phyloP scores from a whole-genome alignment of 1,284 basidiomycete species.

The Trichosporon coremiiforme region DNA sequence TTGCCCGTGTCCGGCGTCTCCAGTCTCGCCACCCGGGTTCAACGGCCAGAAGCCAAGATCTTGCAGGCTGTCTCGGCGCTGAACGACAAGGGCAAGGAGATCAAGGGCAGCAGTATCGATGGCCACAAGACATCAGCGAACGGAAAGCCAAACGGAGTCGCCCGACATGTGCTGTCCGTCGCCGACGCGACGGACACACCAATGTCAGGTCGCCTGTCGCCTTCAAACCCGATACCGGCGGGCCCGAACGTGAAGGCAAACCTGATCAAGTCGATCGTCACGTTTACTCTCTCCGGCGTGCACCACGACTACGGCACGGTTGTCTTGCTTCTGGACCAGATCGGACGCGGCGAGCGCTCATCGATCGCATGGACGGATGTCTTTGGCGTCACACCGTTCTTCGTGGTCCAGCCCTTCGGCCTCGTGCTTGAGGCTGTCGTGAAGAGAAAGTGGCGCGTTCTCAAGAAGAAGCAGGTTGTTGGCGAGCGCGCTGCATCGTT shows the following conservation, averaged over 20 bases:
- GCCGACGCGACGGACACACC: neutral
- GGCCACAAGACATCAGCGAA: neutral
- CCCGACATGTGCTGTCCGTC: neutral
- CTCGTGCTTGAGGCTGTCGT: slow-evolving; percentile 43
- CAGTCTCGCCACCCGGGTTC: slow-evolving; percentile 16
- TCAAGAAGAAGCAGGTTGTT: slow-evolving; percentile 14
- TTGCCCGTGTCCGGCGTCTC: slow-evolving; percentile 42
- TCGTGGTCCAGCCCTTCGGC: slow-evolving; percentile 46
- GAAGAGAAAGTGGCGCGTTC: slow-evolving; percentile 37
- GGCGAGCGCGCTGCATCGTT: slow-evolving; percentile 32
- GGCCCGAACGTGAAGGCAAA: slow-evolving; percentile 33
- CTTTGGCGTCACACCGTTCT: slow-evolving; percentile 45
- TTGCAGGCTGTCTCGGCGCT: neutral
- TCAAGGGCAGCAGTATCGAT: neutral
- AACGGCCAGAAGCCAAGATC: slow-evolving; percentile 16
- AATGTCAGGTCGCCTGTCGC: slow-evolving; percentile 7
- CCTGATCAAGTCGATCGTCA: slow-evolving; percentile 47
- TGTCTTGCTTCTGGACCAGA: slow-evolving; percentile 33
- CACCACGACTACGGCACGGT: slow-evolving; percentile 46
- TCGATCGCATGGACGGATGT: slow-evolving; percentile 24
- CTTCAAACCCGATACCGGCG: slow-evolving; percentile 11
- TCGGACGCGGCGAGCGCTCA: slow-evolving; percentile 23
- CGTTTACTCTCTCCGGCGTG: slow-evolving; percentile 47
- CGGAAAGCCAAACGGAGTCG: neutral
- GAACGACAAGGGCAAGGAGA: slow-evolving; percentile 3